phyloP scores from a whole-genome alignment of 202 grass and related monocot species.

The Panicum hallii region DNA sequence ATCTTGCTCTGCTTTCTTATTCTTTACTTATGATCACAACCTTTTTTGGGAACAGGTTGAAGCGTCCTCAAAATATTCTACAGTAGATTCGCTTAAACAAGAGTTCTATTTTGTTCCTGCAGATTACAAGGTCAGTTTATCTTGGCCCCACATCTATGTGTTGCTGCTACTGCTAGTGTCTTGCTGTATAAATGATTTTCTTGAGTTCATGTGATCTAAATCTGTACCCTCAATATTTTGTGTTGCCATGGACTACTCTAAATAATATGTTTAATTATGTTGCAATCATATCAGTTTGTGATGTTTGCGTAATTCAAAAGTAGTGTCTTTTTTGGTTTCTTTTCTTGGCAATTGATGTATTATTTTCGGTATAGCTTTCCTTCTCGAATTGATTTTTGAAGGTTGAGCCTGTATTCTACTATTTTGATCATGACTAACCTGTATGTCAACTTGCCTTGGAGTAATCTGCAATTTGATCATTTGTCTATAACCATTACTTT shows the following conservation, averaged over 20 bases:
- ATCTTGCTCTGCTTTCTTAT: constrained; percentile 22
- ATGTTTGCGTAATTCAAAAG: not conserved
- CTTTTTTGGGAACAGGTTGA: constrained; percentile 62
- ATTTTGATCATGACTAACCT: not conserved
- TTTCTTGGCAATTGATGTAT: not conserved
- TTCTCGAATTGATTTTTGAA: too few species aligned
- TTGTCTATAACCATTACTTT: not conserved
- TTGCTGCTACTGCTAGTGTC: not conserved
- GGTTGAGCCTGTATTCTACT: not conserved
- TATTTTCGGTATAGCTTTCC: not conserved
- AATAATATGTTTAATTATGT: not conserved
- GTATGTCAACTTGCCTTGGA: not conserved
- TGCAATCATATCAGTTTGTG: not conserved
- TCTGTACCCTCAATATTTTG: not conserved
- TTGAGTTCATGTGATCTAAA: constrained; percentile 12
- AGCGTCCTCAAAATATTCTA: constrained; percentile 85
- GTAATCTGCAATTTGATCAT: not conserved
- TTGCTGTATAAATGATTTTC: not conserved
- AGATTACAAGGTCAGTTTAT: constrained; percentile 68
- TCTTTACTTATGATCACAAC: constrained; percentile 35
- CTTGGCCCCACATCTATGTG: not conserved
- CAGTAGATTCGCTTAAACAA: constrained; percentile 86
- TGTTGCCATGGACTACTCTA: not conserved
- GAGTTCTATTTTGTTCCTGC: constrained; percentile 74
- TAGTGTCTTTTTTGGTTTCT: not conserved